phyloP scores from a whole-genome alignment of 2,329 filamentous ascomycete species.

The Celoporthe dispersa region DNA sequence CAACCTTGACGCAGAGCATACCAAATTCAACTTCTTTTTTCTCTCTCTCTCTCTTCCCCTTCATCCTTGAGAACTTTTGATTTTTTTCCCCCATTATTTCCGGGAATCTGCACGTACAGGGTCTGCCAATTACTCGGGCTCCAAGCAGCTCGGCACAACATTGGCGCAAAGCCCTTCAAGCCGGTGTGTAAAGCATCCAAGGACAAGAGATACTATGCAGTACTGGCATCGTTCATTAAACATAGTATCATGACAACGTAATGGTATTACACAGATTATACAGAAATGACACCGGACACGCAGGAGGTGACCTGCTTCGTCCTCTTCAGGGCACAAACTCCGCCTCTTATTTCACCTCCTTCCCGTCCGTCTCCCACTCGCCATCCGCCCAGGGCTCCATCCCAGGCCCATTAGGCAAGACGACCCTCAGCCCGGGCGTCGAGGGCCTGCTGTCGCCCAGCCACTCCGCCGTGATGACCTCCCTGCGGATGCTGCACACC shows the following conservation, averaged over 20 bases:
- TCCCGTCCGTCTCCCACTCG: background rate
- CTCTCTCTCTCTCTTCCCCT: too few relatives aligned
- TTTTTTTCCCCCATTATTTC: too few relatives aligned
- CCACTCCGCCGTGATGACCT: constrained; percentile 29
- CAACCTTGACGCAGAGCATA: background rate
- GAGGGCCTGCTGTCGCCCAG: constrained; percentile 24
- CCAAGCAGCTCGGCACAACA: too few relatives aligned
- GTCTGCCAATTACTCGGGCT: too few relatives aligned
- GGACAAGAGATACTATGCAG: too few relatives aligned
- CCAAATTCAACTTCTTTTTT: background rate
- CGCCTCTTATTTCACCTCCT: background rate
- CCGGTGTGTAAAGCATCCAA: too few relatives aligned
- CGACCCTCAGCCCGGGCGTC: constrained; percentile 20
- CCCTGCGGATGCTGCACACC: constrained; percentile 26
- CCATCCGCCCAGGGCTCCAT: constrained; percentile 1
- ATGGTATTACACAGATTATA: background rate
- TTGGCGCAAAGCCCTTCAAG: too few relatives aligned
- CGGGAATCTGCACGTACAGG: too few relatives aligned
- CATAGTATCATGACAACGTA: background rate
- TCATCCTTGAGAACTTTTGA: too few relatives aligned
- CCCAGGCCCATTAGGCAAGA: constrained; percentile 21
- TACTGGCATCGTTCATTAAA: background rate
- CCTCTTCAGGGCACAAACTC: background rate
- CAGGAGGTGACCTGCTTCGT: background rate
- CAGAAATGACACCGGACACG: background rate